Conservation (phyloP, 192 early-diverging fungal species). For the Podila epicladia region DNA sequence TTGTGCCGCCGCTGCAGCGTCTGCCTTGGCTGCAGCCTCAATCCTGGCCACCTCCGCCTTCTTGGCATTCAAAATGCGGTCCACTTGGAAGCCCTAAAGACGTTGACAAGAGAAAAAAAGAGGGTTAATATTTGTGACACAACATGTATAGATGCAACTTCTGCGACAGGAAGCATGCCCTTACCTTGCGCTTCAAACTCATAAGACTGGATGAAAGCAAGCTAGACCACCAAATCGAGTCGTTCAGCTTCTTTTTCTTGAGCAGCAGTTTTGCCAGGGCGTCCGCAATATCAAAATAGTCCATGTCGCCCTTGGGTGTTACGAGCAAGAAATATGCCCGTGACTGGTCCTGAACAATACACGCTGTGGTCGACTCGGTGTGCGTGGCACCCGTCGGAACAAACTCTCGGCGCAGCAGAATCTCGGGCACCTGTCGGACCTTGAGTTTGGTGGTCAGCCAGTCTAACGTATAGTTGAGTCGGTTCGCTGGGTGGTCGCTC, state of each 20-base stretch:
- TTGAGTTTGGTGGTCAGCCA: conserved; percentile 68
- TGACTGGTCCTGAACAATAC: conserved; percentile 55
- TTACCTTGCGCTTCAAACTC: conserved; percentile 71
- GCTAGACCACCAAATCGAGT: conserved; percentile 79
- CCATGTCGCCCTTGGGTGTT: conserved; percentile 61
- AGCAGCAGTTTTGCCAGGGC: conserved; percentile 76
- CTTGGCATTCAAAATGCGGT: conserved; percentile 62
- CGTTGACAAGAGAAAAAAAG: conserved; percentile 1
- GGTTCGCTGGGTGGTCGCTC: conserved; percentile 67
- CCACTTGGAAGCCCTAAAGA: conserved; percentile 60
- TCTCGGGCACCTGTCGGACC: conserved; percentile 73
- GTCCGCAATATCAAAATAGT: conserved; percentile 85
- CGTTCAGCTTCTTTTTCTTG: conserved; percentile 74
- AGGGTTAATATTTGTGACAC: neutral
- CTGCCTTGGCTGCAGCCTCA: conserved; percentile 32
- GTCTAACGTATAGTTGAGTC: conserved; percentile 59
- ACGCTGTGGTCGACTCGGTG: conserved; percentile 70
- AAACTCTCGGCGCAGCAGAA: conserved; percentile 65
- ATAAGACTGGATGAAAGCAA: conserved; percentile 75
- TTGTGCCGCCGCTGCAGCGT: conserved; percentile 24
- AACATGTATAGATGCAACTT: too few species aligned
- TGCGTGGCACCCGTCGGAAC: conserved; percentile 52
- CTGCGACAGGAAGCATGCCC: neutral
- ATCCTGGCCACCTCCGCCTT: conserved; percentile 41
- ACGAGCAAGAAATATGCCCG: conserved; percentile 53